Conservation (phyloP, 768 basidiomycete genomes). For the Sarcomyxa edulis region DNA sequence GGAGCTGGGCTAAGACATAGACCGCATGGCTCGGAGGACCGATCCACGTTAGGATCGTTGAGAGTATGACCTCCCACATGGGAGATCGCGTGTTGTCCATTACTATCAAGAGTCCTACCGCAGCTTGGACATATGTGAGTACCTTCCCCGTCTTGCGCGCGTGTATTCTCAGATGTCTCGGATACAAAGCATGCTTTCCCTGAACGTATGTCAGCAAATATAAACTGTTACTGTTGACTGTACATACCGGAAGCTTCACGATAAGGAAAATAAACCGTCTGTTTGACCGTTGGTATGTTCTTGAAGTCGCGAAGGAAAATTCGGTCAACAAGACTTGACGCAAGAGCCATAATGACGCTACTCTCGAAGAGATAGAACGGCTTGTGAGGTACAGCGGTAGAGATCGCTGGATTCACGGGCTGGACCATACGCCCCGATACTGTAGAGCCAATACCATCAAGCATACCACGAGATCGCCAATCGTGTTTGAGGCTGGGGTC, state of each 20-base stretch:
- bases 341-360: constrained; percentile 13
- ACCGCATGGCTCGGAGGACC: constrained; percentile 16
- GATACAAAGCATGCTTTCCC: constrained; percentile 18
- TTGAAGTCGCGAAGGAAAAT: constrained; percentile 13
- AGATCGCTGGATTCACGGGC: constrained; percentile 18
- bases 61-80: constrained; percentile 24
- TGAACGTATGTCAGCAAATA: constrained; percentile 2
- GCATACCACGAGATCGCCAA: constrained; percentile 16
- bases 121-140: constrained; percentile 4
- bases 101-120: constrained; percentile 1
- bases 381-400: constrained; percentile 2
- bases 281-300: constrained; percentile 12
- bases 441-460: constrained; percentile 1
- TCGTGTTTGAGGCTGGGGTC: constrained; percentile 17
- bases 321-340: constrained; percentile 13
- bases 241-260: constrained; percentile 14
- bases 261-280: constrained; percentile 13
- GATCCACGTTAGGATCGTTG: constrained; percentile 11
- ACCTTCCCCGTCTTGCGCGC: not conserved
- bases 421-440: constrained; percentile 17
- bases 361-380: constrained; percentile 21
- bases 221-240: not conserved
- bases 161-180: constrained; percentile 2
- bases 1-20: constrained; percentile 18
- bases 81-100: constrained; percentile 16